Base-by-base conservation (phyloP, 2,329 filamentous ascomycete species). In the Venturiaceae sp. region DNA sequence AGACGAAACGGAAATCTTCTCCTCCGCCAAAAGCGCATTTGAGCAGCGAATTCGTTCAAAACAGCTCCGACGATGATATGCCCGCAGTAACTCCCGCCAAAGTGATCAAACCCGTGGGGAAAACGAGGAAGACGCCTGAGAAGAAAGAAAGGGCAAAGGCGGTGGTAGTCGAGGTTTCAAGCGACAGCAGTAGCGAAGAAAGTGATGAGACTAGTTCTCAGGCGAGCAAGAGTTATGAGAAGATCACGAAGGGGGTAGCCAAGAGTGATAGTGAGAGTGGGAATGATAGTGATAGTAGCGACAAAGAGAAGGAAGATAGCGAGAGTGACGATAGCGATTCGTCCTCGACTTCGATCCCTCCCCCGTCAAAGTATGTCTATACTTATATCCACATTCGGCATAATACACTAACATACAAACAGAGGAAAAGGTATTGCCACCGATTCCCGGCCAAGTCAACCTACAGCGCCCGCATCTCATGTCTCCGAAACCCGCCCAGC, bases 401-500 rank as follows among this genome's bases (percentile, higher is more conserved):
- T 11, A 11, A 23, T 9, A 14, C 7, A 53, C 28, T 53, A 28
- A 33, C 28, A 21, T n/a, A 14, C 11, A 23, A 9, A 50, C 21
- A 56, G 53, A 30, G 26, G 32, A 30, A 56, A 56, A 44, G 32
- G 11, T 9, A 28, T 19, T 23, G 32, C 52, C 9, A 13, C 32
- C 21, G 34, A 53, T 34, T 23, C 32, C 13, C 30, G 52, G 13
- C 30, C 39, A 28, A 23, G n/a, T 16, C 32, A 39, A 58, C 9
- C 39, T 55, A 16, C 37, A 47, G 6, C 28, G 13, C 21, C 55
- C 16, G 26, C 16, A n/a, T 33, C 33, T 21, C 33, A 46, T n/a
- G 32, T 32, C 19, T 33, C 28, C 65, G 11, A 68, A 69, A 19
- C 64, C 69, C 67, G 66, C 46, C 69, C 74, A 21, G 69, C 73